phyloP scores from a whole-genome alignment of 2,329 filamentous ascomycete genomes.

The Dactylella cylindrospora region DNA sequence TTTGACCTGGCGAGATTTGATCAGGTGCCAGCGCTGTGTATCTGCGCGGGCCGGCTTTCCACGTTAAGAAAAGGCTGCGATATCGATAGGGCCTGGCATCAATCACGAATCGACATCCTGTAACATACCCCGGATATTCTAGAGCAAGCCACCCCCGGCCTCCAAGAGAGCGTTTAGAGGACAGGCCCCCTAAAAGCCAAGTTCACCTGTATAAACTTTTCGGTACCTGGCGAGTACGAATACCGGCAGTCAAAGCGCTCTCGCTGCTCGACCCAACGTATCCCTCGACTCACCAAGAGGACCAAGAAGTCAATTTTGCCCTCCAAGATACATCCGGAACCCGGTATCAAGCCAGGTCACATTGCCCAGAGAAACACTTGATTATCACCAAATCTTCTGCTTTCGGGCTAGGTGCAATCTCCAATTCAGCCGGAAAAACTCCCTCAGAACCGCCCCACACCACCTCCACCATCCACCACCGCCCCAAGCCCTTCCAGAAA shows the following conservation, averaged over 20 bases:
- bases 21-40: slow-evolving; percentile 42
- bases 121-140: slow-evolving; percentile 42
- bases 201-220: background rate
- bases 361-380: background rate
- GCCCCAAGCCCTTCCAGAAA: slow-evolving; percentile 18
- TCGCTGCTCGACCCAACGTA: too few relatives aligned
- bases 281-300: background rate
- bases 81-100: slow-evolving; percentile 13
- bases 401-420: slow-evolving; percentile 1
- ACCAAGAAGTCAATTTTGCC: background rate
- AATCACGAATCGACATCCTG: slow-evolving; percentile 21
- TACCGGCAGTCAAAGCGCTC: too few relatives aligned
- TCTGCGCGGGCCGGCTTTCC: slow-evolving; percentile 40
- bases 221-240: slow-evolving; percentile 1
- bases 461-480: slow-evolving; percentile 9
- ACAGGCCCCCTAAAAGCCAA: slow-evolving; percentile 22
- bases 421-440: slow-evolving; percentile 45
- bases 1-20: slow-evolving; percentile 30
- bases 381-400: background rate
- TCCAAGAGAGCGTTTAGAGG: background rate
- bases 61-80: slow-evolving; percentile 21
- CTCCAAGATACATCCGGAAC: background rate
- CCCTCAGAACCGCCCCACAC: slow-evolving; percentile 7
- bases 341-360: slow-evolving; percentile 1
- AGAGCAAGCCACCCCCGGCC: slow-evolving; percentile 19